Conservation (phyloP, 2,329 filamentous ascomycete genomes). For the Neonectria ditissima region DNA sequence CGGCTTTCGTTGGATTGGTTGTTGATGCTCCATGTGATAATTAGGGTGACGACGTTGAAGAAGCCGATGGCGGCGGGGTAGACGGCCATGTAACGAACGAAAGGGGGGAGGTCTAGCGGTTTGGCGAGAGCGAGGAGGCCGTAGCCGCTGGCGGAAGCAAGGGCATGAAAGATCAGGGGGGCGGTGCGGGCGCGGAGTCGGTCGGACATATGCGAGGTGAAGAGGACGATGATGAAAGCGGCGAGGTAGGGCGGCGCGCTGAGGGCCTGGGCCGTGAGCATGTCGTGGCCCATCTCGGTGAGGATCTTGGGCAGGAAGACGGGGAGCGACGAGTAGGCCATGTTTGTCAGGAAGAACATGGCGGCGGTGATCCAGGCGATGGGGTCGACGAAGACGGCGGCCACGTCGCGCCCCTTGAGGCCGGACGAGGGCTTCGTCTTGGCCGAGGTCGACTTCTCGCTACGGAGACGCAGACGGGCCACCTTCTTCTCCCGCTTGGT, state of each 20-base stretch:
- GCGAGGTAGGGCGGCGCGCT: slow-evolving; percentile 84
- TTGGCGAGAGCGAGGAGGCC: slow-evolving; percentile 70
- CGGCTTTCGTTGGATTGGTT: slow-evolving; percentile 79
- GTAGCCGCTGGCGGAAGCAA: slow-evolving; percentile 73
- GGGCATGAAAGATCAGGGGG: slow-evolving; percentile 76
- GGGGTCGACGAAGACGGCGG: slow-evolving; percentile 56
- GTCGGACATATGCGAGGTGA: slow-evolving; percentile 80
- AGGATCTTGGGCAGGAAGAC: slow-evolving; percentile 89
- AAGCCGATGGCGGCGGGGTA: slow-evolving; percentile 85
- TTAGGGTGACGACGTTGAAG: slow-evolving; percentile 84
- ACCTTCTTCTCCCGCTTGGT: slow-evolving; percentile 74
- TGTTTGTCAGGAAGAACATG: slow-evolving; percentile 91
- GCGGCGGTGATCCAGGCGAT: slow-evolving; percentile 75
- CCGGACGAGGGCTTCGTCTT: slow-evolving; percentile 44
- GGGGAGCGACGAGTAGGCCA: slow-evolving; percentile 88
- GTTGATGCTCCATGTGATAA: slow-evolving; percentile 90
- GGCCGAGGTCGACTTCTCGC: slow-evolving; percentile 53
- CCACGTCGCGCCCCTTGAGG: slow-evolving; percentile 67
- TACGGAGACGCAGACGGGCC: slow-evolving; percentile 74
- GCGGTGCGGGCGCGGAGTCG: slow-evolving; percentile 69
- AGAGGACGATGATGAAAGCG: slow-evolving; percentile 77
- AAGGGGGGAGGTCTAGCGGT: slow-evolving; percentile 56
- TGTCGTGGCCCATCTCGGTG: slow-evolving; percentile 78
- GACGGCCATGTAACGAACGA: slow-evolving; percentile 76
- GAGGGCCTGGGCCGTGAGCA: slow-evolving; percentile 78